These are phyloP conservation scores for Fusarium sp. DNA, from an alignment of 2,329 filamentous ascomycete species.

Conservation along the genomic window DNA sequence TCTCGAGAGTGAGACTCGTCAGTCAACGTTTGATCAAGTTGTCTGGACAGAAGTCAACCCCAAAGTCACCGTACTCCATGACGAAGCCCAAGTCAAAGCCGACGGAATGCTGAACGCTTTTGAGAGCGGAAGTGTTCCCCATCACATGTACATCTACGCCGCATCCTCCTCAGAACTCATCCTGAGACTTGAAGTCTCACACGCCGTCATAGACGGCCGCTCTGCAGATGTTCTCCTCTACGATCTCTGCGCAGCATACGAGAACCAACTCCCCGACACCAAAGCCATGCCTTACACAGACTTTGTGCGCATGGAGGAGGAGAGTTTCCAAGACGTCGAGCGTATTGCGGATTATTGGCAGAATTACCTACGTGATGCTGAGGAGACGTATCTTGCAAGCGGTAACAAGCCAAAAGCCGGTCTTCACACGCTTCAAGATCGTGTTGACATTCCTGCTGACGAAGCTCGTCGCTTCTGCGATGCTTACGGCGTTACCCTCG, in stretches of 20 bases:
- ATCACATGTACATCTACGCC: not conserved
- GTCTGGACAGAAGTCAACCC: not conserved
- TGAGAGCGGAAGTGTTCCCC: not conserved
- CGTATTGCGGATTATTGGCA: not conserved
- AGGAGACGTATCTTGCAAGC: not conserved
- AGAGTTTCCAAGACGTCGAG: not conserved
- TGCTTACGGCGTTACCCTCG: not conserved
- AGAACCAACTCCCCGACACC: not conserved
- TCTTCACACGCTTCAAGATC: not conserved
- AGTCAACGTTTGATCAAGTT: not conserved
- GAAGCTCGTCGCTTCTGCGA: not conserved
- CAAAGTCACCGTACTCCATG: not conserved
- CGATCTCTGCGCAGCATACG: not conserved
- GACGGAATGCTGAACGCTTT: not conserved
- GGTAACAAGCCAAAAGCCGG: not conserved
- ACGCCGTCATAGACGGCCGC: slow-evolving; percentile 7
- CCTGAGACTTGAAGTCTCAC: not conserved
- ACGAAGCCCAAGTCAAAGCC: not conserved
- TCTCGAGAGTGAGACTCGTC: not conserved
- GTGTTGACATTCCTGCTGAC: not conserved
- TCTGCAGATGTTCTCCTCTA: slow-evolving; percentile 15
- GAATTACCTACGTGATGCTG: not conserved
- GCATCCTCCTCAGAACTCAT: not conserved
- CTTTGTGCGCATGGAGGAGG: not conserved
- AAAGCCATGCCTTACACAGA: not conserved